These are phyloP conservation scores for Rubroboletus pulcherrimus DNA, from an alignment of 768 basidiomycete species.

Conservation along the genomic window DNA sequence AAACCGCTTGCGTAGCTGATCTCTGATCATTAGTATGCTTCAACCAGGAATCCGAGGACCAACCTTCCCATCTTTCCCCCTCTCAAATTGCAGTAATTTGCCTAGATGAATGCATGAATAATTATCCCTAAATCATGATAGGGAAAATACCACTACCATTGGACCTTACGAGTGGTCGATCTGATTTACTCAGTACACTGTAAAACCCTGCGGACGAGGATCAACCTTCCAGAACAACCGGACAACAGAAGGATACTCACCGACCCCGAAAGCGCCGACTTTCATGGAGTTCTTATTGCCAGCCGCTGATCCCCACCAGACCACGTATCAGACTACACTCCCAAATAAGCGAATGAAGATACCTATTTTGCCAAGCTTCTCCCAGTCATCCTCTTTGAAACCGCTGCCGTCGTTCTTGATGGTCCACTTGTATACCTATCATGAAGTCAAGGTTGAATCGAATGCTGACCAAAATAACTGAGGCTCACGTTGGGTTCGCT, in stretches of 20 bases:
- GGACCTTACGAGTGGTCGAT: slow-evolving; percentile 13
- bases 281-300: slow-evolving; percentile 13
- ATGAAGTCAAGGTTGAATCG: background rate
- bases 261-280: slow-evolving; percentile 18
- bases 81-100: slow-evolving; percentile 12
- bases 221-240: background rate
- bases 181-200: slow-evolving; percentile 15
- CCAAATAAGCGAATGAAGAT: background rate
- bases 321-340: background rate
- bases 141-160: background rate
- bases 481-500: background rate
- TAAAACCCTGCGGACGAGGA: slow-evolving; percentile 9
- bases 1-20: slow-evolving; percentile 3
- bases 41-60: background rate
- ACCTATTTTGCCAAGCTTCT: slow-evolving; percentile 17
- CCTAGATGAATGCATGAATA: background rate
- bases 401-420: slow-evolving; percentile 8
- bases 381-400: slow-evolving; percentile 7
- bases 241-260: background rate
- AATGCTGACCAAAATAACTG: background rate
- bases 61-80: slow-evolving; percentile 7
- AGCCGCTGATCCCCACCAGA: background rate
- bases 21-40: background rate
- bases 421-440: slow-evolving; percentile 11
- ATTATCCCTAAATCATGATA: background rate